Conservation (phyloP, 257 asterid genomes). For the Rubia yunnanensis region DNA sequence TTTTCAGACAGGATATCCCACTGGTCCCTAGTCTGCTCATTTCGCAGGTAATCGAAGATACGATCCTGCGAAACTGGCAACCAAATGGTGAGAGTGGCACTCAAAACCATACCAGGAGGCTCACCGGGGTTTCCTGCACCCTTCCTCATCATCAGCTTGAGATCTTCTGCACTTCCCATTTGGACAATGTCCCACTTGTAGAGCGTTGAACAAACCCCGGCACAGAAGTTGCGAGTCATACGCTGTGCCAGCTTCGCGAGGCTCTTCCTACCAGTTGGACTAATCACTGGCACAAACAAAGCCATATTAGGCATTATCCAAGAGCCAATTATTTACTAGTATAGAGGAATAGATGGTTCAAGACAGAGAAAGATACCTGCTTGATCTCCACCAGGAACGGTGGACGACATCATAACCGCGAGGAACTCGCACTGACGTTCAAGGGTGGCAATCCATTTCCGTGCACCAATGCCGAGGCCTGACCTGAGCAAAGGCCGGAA, state of each 20-base stretch:
- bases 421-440: constrained; percentile 57
- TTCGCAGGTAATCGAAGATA: constrained; percentile 52
- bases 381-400: constrained; percentile 33
- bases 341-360: not conserved
- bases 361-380: constrained; percentile 31
- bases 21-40: constrained; percentile 47
- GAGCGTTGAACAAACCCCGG: constrained; percentile 52
- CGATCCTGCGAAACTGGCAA: constrained; percentile 47
- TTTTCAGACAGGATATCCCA: constrained; percentile 74
- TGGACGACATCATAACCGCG: constrained; percentile 35
- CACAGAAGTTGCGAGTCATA: constrained; percentile 61
- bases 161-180: constrained; percentile 32
- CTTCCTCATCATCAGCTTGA: constrained; percentile 51
- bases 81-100: constrained; percentile 67
- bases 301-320: constrained; percentile 6
- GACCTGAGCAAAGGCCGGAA: constrained; percentile 62
- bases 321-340: not conserved
- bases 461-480: constrained; percentile 78
- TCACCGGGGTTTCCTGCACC: constrained; percentile 55
- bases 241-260: constrained; percentile 61
- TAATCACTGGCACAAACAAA: constrained; percentile 27
- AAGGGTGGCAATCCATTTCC: constrained; percentile 61
- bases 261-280: constrained; percentile 49
- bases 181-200: constrained; percentile 72
- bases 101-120: constrained; percentile 65